Percentiles rank a stretch among this genome's conserved stretches.
Conservation (phyloP, 352 stramenopile genomes). For the Phytophthora nicotianae region DNA sequence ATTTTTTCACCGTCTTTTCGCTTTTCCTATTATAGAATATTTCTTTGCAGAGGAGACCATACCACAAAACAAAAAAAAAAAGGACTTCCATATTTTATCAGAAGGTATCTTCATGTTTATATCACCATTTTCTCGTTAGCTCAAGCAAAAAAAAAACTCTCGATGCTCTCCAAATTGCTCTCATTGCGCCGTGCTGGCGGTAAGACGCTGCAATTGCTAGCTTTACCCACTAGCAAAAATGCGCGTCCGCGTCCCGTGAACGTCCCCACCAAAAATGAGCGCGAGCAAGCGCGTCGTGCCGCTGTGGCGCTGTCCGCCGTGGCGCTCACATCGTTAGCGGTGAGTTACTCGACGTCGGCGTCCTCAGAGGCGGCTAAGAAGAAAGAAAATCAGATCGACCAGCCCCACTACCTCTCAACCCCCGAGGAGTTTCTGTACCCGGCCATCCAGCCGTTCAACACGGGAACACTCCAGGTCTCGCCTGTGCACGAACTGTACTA, state of each 20-base stretch:
- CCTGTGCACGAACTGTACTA: slow-evolving; percentile 91
- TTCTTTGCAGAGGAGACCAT: too few species aligned
- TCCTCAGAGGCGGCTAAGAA: slow-evolving; percentile 24
- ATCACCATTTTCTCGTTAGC: slow-evolving; percentile 3
- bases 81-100: not conserved
- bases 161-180: slow-evolving; percentile 25
- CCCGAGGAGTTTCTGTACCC: slow-evolving; percentile 84
- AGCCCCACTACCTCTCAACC: slow-evolving; percentile 46
- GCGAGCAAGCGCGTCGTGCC: slow-evolving; percentile 12
- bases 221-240: slow-evolving; percentile 28
- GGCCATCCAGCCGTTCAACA: slow-evolving; percentile 82
- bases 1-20: too few species aligned
- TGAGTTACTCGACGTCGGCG: slow-evolving; percentile 33
- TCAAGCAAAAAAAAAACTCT: slow-evolving; percentile 23
- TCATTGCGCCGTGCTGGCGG: slow-evolving; percentile 20
- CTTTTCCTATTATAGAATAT: too few species aligned
- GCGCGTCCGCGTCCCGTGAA: slow-evolving; percentile 27
- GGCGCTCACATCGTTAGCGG: slow-evolving; percentile 30
- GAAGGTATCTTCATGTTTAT: slow-evolving; percentile 7
- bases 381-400: slow-evolving; percentile 15
- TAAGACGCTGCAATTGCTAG: slow-evolving; percentile 40
- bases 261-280: slow-evolving; percentile 25
- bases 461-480: slow-evolving; percentile 81
- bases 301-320: slow-evolving; percentile 34
- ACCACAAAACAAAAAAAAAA: not conserved